Conservation (phyloP, 1,284 basidiomycete species). For the Coriolopsis trogii region DNA sequence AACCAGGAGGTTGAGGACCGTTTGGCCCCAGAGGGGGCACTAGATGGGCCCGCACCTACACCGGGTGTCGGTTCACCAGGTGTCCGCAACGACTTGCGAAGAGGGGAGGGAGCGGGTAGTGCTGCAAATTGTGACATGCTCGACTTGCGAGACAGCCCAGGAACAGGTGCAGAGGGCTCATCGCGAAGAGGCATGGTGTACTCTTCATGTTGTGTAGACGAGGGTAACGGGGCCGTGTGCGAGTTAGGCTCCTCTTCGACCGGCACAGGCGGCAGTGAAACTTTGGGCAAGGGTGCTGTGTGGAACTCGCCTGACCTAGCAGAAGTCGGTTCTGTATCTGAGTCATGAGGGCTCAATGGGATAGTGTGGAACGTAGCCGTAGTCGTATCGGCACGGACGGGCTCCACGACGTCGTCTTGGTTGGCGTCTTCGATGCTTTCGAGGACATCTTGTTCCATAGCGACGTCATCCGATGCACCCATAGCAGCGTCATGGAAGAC, state of each 20-base stretch:
- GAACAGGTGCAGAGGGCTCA: conserved; percentile 18
- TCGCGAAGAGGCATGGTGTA: conserved; percentile 34
- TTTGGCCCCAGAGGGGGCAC: conserved; percentile 50
- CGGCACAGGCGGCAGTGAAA: conserved; percentile 15
- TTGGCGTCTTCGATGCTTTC: conserved; percentile 1
- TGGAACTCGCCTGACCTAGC: conserved; percentile 12
- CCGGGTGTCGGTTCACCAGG: conserved; percentile 48
- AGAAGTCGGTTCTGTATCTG: conserved; percentile 2
- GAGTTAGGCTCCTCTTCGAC: conserved; percentile 17
- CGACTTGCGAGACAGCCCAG: conserved; percentile 35
- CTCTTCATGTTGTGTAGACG: conserved; percentile 22
- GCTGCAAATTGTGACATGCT: conserved; percentile 50
- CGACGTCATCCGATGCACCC: background rate
- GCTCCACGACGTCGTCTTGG: conserved; percentile 14
- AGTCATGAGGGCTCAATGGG: conserved; percentile 35
- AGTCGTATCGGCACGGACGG: conserved; percentile 11
- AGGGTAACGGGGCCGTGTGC: conserved; percentile 36
- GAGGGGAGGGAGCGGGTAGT: conserved; percentile 65
- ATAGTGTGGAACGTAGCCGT: conserved; percentile 42
- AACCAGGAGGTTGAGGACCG: conserved; percentile 70
- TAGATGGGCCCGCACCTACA: conserved; percentile 42
- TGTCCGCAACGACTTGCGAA: conserved; percentile 65
- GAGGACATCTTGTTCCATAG: conserved; percentile 2
- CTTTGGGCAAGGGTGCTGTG: conserved; percentile 21
- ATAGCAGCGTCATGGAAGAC: conserved; percentile 4